A percentile compares a stretch with the other conserved stretches of the same genome.
Evolutionary conservation across 2,329 filamentous ascomycete genomes (phyloP).

Genomic region (Hansfordia pulvinata): DNA sequence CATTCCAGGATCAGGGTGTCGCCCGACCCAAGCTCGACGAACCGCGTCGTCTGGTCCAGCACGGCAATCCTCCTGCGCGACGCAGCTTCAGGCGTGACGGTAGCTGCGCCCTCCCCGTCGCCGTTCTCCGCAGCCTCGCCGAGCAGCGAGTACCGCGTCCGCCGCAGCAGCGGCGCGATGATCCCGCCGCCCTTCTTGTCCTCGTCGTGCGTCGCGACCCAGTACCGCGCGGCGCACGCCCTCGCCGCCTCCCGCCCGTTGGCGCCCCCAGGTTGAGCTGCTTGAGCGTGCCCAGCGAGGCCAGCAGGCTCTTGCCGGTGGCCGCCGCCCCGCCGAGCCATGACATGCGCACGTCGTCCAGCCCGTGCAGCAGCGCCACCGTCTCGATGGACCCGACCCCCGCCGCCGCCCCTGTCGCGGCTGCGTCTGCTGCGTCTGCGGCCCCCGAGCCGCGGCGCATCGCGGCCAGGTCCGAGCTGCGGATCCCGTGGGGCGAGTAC

Average conservation of each 20-base stretch:
- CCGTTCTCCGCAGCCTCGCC: constrained; percentile 18
- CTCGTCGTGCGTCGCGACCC: constrained; percentile 54
- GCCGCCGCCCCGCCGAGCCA: too few relatives aligned
- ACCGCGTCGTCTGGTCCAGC: constrained; percentile 16
- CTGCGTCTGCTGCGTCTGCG: too few relatives aligned
- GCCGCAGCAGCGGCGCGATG: constrained; percentile 34
- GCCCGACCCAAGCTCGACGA: constrained; percentile 40
- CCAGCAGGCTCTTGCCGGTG: too few relatives aligned
- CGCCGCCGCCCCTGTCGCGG: too few relatives aligned
- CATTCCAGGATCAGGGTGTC: constrained; percentile 37
- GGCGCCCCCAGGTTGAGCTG: constrained; percentile 49
- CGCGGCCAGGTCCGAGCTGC: constrained; percentile 26
- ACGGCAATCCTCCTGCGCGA: constrained; percentile 9
- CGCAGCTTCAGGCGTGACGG: constrained; percentile 17
- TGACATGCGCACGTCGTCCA: constrained; percentile 46
- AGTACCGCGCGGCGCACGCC: constrained; percentile 40
- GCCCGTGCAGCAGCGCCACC: constrained; percentile 48
- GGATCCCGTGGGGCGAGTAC: constrained; percentile 52
- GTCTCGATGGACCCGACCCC: constrained; percentile 26
- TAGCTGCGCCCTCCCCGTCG: constrained; percentile 1
- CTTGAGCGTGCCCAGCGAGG: constrained; percentile 27
- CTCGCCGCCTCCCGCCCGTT: constrained; percentile 45
- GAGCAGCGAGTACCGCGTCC: constrained; percentile 27
- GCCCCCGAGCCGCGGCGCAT: constrained; percentile 26
- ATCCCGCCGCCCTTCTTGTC: constrained; percentile 44